Evolutionary conservation across 495 filamentous ascomycete species (phyloP).

Genomic region (Evansstolkia leycettana): DNA sequence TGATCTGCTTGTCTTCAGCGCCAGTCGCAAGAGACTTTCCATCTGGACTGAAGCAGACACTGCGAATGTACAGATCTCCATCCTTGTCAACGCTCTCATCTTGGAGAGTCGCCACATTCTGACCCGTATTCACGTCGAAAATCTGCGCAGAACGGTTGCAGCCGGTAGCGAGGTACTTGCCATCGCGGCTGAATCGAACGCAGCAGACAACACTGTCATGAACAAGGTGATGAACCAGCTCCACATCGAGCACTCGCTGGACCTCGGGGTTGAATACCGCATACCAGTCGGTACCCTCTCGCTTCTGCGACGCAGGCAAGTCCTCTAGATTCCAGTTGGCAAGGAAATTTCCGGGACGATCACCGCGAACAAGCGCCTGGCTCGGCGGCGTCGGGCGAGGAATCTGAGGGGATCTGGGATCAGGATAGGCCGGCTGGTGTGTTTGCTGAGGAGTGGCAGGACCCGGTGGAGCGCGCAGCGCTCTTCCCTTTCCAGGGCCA

Average conservation of each 20-base stretch:
- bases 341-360: conserved; percentile 62
- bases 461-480: conserved; percentile 46
- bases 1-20: conserved; percentile 83
- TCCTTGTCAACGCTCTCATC: conserved; percentile 75
- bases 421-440: conserved; percentile 70
- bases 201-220: conserved; percentile 90
- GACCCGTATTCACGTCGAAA: conserved; percentile 70
- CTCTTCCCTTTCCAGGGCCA: conserved; percentile 58
- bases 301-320: conserved; percentile 71
- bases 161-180: conserved; percentile 79
- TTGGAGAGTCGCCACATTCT: conserved; percentile 66
- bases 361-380: conserved; percentile 40
- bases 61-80: conserved; percentile 81
- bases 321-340: conserved; percentile 80
- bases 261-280: conserved; percentile 81
- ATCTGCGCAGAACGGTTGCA: conserved; percentile 86
- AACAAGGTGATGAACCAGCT: conserved; percentile 71
- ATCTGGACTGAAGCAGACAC: conserved; percentile 88
- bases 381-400: conserved; percentile 67
- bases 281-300: conserved; percentile 75
- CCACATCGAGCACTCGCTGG: conserved; percentile 72
- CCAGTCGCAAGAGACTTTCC: conserved; percentile 81
- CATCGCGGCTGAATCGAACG: conserved; percentile 79
- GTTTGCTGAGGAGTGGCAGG: conserved; percentile 87
- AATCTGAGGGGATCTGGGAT: conserved; percentile 76